Conservation (phyloP, 306 rosid species). For the Vigna nakashimae region DNA sequence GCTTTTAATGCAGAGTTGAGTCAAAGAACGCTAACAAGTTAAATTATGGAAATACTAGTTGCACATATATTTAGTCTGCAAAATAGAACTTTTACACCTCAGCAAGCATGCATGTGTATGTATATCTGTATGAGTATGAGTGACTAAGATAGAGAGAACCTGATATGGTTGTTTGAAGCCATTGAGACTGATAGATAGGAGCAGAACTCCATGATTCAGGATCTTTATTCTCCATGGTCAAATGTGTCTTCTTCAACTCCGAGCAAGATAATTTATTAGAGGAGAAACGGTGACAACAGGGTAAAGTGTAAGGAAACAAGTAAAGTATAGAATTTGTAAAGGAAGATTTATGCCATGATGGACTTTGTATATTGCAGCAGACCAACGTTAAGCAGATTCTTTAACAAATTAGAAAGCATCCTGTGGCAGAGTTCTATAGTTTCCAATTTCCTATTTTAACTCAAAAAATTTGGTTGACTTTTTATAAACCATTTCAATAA, state of each 20-base stretch:
- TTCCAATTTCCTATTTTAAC: background rate
- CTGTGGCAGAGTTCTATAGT: background rate
- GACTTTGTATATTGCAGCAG: background rate
- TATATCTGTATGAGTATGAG: background rate
- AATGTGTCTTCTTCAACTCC: slow-evolving; percentile 34
- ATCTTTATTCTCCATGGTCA: slow-evolving; percentile 49
- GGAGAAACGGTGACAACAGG: background rate
- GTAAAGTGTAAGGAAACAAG: slow-evolving; percentile 24
- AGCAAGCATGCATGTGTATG: background rate
- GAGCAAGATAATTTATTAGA: slow-evolving; percentile 19
- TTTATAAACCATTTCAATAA: background rate
- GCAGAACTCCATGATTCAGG: slow-evolving; percentile 39
- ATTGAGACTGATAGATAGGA: slow-evolving; percentile 45
- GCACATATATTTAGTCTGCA: slow-evolving; percentile 4
- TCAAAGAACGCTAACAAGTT: slow-evolving; percentile 29
- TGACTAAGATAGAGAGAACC: slow-evolving; percentile 37
- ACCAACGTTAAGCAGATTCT: slow-evolving; percentile 45
- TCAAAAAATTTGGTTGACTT: slow-evolving; percentile 14
- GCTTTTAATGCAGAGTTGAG: slow-evolving; percentile 14
- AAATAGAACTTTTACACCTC: slow-evolving; percentile 15
- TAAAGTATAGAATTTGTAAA: slow-evolving; percentile 45
- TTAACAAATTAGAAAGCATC: slow-evolving; percentile 36
- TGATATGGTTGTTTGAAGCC: slow-evolving; percentile 61
- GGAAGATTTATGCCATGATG: background rate
- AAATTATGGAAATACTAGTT: background rate